Base-by-base conservation (phyloP, 2,329 filamentous ascomycete genomes). In the Aspergillus sp. region DNA sequence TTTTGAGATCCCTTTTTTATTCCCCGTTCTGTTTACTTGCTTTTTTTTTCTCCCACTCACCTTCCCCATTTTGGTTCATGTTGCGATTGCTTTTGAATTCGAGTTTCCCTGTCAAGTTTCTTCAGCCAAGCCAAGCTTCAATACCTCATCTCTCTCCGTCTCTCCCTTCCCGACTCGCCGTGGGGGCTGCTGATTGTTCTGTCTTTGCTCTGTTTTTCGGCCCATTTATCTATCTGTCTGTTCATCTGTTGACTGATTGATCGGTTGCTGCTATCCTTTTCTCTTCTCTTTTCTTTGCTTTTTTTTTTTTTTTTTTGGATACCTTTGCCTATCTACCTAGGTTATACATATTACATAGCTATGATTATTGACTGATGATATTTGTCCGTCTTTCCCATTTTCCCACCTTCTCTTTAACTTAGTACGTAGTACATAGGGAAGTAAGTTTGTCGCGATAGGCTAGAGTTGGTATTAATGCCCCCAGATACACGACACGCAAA, bases 101-200 rank as follows among this genome's bases (percentile, higher is more conserved):
- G 21, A 45, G 51, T 37, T 33, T 43, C 44, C 21, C 8, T 40
- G 44, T 48, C 52, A 40, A 47, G 52, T 47, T 54, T 41, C 52
- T 54, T 48, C 52, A 54, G 52, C 52, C 21, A 27, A 54, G 52
- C 52, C 21, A 21, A 39, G 12, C 44, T 23, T 44, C 45, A 48
- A 48, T 27, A 11, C 21, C 17, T 35, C 44, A 27, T 6, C 9
- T n/a, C n/a, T 27, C 9, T 25, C 27, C n/a, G 11, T 25, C 19
- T 40, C 17, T 51, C 3, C 17, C 25, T 46, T 46, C 15, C 21
- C 51, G 14, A 37, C 51, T 40, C 43, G 12, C n/a, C 33, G 44
- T 54, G 44, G 52, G 35, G 51, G 31, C 12, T 25, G 21, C 35
- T 37, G 7, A 19, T 37, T 37, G 11, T 45, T 27, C 8, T 27